Base-by-base conservation (phyloP, 257 asterid genomes). In the Rauvolfia tetraphylla region DNA sequence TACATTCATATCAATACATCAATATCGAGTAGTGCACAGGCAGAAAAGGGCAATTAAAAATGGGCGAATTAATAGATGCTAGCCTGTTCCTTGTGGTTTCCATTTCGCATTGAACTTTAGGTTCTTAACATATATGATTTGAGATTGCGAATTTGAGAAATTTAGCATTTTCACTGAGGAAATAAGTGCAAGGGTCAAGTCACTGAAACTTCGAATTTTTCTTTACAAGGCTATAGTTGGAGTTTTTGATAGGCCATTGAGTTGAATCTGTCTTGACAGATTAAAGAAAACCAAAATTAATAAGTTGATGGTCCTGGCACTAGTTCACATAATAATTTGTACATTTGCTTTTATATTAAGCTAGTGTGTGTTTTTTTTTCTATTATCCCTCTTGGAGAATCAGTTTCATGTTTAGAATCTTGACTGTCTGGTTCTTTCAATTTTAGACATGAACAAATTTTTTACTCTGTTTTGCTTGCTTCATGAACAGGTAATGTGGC, bases 401-500 rank as follows among this genome's bases (percentile, higher is more conserved):
- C 7, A 14, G 17, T 18, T 33, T 36, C 29, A 11, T 3, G 4
- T 39, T 66, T 31, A 54, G 44, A n/a, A 39, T 7, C 36, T 41
- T 69, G 23, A 56, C 31, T 57, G 73, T 20, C 27, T 13, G 44
- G 48, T 69, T 20, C 39, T 49, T 54, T 23, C 1, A 25, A 65
- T 15, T 75, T 25, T 31, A 25, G 33, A 17, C 18, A 41, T 25
- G 36, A 62, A 44, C 27, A 25, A 9, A 39, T 36, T 10, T 18
- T n/a, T 42, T 36, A 61, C 51, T 42, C 25, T 48, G 11, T 29
- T 13, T 33, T 76, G 51, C 12, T 22, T 71, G 66, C 41, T 51
- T 39, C 48, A 38, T 80, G 66, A 71, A 59, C 58, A 51, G 80
- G 76, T 63, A 57, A 51, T 25, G 57, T 27, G 66, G 22, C 22